Conservation (phyloP, 805 yeast species). For the Candida chauliodis region DNA sequence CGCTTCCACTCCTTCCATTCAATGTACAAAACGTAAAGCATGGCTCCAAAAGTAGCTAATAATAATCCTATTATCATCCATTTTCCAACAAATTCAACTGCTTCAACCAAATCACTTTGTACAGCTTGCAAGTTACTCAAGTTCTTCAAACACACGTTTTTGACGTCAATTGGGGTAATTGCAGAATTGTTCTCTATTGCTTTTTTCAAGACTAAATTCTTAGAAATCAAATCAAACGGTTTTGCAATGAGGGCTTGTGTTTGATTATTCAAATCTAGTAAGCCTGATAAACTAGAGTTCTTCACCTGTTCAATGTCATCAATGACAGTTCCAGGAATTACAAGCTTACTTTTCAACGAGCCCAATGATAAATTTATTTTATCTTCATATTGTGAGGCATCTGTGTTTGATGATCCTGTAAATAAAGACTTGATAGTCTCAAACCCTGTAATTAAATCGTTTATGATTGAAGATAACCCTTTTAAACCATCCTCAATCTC, state of each 20-base stretch:
- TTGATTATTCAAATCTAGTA: conserved; percentile 57
- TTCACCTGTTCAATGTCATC: conserved; percentile 50
- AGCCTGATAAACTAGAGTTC: conserved; percentile 53
- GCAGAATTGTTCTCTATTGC: conserved; percentile 10
- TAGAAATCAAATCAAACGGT: conserved; percentile 56
- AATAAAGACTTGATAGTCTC: conserved; percentile 11
- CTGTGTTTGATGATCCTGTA: conserved; percentile 3
- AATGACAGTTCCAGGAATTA: conserved; percentile 66
- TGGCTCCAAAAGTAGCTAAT: conserved; percentile 33
- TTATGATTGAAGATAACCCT: conserved; percentile 55
- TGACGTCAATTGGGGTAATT: conserved; percentile 2
- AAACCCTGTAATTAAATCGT: conserved; percentile 42
- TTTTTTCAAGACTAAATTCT: conserved; percentile 29
- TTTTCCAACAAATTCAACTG: conserved; percentile 33
- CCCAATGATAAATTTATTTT: conserved; percentile 58
- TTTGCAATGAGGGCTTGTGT: conserved; percentile 49
- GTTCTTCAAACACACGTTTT: conserved; percentile 6
- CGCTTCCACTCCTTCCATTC: conserved; percentile 41
- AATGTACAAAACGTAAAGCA: conserved; percentile 41
- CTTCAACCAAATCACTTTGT: conserved; percentile 25
- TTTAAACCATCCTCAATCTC: conserved; percentile 66
- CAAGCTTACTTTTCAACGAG: conserved; percentile 47
- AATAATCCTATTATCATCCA: conserved; percentile 32
- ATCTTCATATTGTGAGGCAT: conserved; percentile 23
- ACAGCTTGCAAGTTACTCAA: conserved; percentile 28